phyloP scores from a whole-genome alignment of 2,329 filamentous ascomycete genomes.

The Diaporthe vaccinii region DNA sequence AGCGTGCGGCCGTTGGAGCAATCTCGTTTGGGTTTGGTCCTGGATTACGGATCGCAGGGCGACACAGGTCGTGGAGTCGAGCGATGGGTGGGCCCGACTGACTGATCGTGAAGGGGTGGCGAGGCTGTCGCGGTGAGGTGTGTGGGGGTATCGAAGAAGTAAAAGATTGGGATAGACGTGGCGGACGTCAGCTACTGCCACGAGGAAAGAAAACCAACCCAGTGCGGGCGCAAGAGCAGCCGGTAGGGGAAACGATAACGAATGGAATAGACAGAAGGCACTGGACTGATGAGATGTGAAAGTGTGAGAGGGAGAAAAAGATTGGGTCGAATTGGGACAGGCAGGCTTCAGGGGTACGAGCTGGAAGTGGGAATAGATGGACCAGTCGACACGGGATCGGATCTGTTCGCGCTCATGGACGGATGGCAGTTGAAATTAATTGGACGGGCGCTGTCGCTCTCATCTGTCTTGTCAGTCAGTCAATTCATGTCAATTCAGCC shows the following conservation, averaged over 20 bases:
- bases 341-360: conserved; percentile 40
- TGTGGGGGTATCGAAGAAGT: conserved; percentile 28
- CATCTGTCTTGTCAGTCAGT: conserved; percentile 22
- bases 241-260: conserved; percentile 17
- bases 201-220: conserved; percentile 5
- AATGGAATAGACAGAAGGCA: conserved; percentile 8
- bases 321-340: conserved; percentile 29
- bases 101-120: conserved; percentile 30
- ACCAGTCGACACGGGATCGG: conserved; percentile 29
- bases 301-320: conserved; percentile 18
- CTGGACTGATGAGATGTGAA: conserved; percentile 15
- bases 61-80: conserved; percentile 14
- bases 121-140: conserved; percentile 26
- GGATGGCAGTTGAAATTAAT: conserved; percentile 40
- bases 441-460: conserved; percentile 35
- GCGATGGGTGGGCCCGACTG: conserved; percentile 2
- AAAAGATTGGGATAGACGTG: conserved; percentile 31
- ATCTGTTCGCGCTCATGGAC: conserved; percentile 29
- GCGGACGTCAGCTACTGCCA: background rate
- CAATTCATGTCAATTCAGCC: background rate
- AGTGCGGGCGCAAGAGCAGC: conserved; percentile 28
- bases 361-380: conserved; percentile 37
- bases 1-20: background rate
- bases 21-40: conserved; percentile 31
- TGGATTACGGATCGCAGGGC: conserved; percentile 23